Evolutionary conservation across 23 red algal species (phyloP).

Genomic region (Agarophyton chilense): DNA sequence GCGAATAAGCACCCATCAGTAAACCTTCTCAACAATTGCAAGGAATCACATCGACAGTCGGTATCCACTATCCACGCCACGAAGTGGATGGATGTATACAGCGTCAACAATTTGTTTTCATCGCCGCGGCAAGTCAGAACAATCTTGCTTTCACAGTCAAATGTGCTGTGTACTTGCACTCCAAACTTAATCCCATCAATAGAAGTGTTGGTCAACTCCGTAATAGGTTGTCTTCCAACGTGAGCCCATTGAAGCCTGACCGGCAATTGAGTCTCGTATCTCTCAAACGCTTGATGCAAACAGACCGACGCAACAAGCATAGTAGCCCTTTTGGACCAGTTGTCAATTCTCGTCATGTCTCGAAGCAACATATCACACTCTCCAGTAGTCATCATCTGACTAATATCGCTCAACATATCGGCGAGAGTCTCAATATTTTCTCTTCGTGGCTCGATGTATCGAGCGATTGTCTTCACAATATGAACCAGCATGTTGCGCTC

Average conservation of each 20-base stretch:
- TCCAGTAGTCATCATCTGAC: background rate
- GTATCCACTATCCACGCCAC: constrained; percentile 13
- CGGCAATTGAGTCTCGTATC: constrained; percentile 11
- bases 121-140: background rate
- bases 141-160: background rate
- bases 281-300: background rate
- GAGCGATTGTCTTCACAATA: background rate
- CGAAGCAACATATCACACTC: background rate
- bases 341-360: background rate
- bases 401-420: constrained; percentile 1
- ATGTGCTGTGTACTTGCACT: background rate
- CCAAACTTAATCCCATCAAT: background rate
- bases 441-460: constrained; percentile 2
- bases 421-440: background rate
- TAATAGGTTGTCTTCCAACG: constrained; percentile 1
- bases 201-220: background rate
- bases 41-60: constrained; percentile 3
- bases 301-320: constrained; percentile 28
- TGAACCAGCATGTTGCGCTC: background rate
- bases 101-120: background rate
- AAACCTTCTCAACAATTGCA: background rate
- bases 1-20: background rate
- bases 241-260: constrained; percentile 1
- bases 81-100: background rate
- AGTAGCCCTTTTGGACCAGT: constrained; percentile 6